Base-by-base conservation (phyloP, 495 filamentous ascomycete genomes). In the Hypoxylon fuscum region DNA sequence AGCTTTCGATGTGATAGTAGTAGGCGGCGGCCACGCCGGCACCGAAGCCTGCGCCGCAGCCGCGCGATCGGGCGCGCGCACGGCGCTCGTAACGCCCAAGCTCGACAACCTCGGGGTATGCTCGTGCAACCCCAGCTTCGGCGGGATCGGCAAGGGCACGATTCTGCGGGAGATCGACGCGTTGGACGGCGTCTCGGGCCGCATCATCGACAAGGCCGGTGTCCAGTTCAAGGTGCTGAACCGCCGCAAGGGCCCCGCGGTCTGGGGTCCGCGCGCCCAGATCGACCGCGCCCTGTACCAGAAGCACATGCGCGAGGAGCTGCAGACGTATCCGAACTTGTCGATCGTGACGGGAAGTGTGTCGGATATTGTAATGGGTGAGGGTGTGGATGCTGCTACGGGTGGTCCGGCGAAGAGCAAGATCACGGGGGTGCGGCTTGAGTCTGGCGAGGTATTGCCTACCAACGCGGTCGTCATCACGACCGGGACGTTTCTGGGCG, bases 71-170 rank as follows among this genome's bases (percentile, higher is more conserved):
- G 95, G 95, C 31, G 95, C 96, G 47, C 86, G 88, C 55, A 98
- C 95, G 4, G 93, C 90, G 3, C 83, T 98, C 52, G 82, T 98
- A 32, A 98, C 95, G 3, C 93, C 91, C 44, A 90, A 87, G 54
- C 70, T 93, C 51, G 87, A 91, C 46, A 96, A 97, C 68, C 88
- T 98, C 22, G 95, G 95, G 31, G 90, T 94, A 17, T 98, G 96
- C 76, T 97, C 94, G 47, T 98, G 95, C 79, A 98, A 98, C 74
- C 95, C 95, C 22, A 95, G 90, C 55, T 96, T 98, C 72, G 95
- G 95, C 42, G 95, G 95, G 27, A 98, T 98, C 65, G 95, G 95
- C n/a, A 98, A 98, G 74, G 95, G 95, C 8, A 97, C 90, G 12
- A 98, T 98, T 83, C 79, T 98, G 29, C 88, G 94, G 2, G 95